Conservation (phyloP, 2,329 filamentous ascomycete species). For the Phialophora expanda region DNA sequence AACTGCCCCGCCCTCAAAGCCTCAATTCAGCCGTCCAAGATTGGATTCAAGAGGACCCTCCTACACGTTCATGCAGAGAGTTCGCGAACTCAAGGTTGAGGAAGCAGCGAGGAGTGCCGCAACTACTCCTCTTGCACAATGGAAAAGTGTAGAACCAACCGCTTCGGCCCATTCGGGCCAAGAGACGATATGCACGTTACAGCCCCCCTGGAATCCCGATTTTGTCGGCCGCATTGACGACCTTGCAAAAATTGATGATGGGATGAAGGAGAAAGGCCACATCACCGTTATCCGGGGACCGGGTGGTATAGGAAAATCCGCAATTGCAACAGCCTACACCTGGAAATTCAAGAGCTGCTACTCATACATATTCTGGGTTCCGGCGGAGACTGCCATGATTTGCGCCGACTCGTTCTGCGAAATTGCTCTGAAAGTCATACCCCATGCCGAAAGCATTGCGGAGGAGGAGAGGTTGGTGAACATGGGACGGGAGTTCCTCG, state of each 20-base stretch:
- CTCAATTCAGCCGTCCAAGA: not conserved
- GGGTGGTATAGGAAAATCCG: conserved; percentile 1
- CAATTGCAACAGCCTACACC: conserved; percentile 8
- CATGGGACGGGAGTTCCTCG: conserved; percentile 9
- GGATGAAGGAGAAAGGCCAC: not conserved
- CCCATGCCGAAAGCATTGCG: not conserved
- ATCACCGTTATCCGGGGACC: not conserved
- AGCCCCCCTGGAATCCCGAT: conserved; percentile 8
- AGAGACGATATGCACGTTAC: not conserved
- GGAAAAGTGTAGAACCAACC: not conserved
- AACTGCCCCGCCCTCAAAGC: not conserved
- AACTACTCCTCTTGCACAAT: not conserved
- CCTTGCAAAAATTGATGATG: conserved; percentile 1
- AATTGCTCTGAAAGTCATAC: not conserved
- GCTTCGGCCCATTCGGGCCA: conserved; percentile 1
- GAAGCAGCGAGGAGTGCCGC: not conserved
- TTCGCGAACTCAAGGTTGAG: not conserved
- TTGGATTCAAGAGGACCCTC: not conserved
- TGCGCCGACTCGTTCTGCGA: conserved; percentile 7
- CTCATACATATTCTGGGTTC: conserved; percentile 11
- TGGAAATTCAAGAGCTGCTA: conserved; percentile 13
- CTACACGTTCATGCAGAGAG: not conserved
- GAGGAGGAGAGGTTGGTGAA: conserved; percentile 10
- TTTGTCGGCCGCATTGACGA: conserved; percentile 9
- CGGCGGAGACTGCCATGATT: conserved; percentile 9